Evolutionary conservation across 177 flowering plant species (phyloP), one percentile per base, ranked within the genome.

Genomic region (Vitis hybrid): DNA sequence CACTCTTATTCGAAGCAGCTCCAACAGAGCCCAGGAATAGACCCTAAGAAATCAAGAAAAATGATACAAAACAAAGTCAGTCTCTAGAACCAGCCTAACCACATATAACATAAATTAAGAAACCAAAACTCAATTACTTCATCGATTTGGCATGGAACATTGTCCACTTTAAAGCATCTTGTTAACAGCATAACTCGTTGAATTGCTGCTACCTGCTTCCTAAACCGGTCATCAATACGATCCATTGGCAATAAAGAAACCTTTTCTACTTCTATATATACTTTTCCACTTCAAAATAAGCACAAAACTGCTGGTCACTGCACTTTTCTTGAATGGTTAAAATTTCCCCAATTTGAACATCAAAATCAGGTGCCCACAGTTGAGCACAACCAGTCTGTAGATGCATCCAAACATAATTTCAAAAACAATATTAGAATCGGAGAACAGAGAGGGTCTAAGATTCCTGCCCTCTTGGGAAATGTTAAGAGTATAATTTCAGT

Each of bases 11-110:
- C 65, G 57, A 61, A 3, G 96, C 97, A 70, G 96, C 98, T 77
- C 87, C 93, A 63, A 87, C 18, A 3, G 97, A 90, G 56, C 98
- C 97, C 82, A 94, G 76, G 80, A 78, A 89, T 20, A 90, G 85
- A 76, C 93, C 96, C 98, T 94, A 68, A 63, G 19, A 74, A 66
- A 34, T 48, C 48, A 53, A 48, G 66, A 20, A 50, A 20, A 65
- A 49, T 26, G 62, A 65, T 64, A 1, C 22, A 56, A 3, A 13
- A 29, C 9, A 64, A 22, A 6, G 1, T 52, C 2, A 13, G 51
- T 50, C 29, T 2, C 10, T 22, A 45, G 9, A 34, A 22, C 14
- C 45, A 48, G 8, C 12, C 50, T n/a, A 29, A 6, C 16, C n/a
- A 7, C 7, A 9, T 29, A n/a, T 34, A 53, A 16, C 15, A 61